Evolutionary conservation across 192 early-diverging fungal genomes (phyloP), one percentile per base, ranked within the genome.

Genomic region (Phycomyces nitens): DNA sequence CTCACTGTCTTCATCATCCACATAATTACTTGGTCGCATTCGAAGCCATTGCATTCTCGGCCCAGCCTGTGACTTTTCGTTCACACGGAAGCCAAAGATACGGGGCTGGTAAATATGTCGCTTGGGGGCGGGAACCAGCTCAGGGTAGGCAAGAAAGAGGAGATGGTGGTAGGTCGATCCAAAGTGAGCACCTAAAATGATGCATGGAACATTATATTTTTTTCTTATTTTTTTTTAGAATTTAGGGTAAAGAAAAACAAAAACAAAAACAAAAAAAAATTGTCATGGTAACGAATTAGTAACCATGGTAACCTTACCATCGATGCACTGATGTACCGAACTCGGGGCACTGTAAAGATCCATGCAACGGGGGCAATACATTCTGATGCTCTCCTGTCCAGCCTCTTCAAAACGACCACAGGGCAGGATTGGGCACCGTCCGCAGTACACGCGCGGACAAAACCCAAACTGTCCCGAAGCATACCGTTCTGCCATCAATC

Each of bases 41-140:
- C 96, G 80, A 75, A 99, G 73, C 96, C 96, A 99, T 68, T 84
- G 81, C 90, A 96, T 95, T 56, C 87, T 80, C n/a, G 94, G 95
- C 20, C 94, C 96, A 56, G 82, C 75, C 49, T 65, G 70, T 66
- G 87, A 84, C 47, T 66, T 71, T 76, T 90, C 89, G 74, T 80
- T 90, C 41, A 99, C 84, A 58, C 87, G 83, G 76, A 99, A 97
- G 21, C 95, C 95, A 79, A 95, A 99, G 38, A 99, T 90, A 22
- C 76, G 80, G 22, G 94, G 95, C 16, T 83, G 74, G 77, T 95
- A 97, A 29, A 93, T 81, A 24, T 78, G 78, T 50, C 59, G 62
- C 61, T 65, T 69, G 8, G 76, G 73, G 16, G 70, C 53, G 52
- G 93, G 94, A 12, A 89, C 71, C 42, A 92, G 73, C 27, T 91